Evolutionary conservation across 2,329 filamentous ascomycete species (phyloP).

Genomic region (Gaeumannomyces tritici): DNA sequence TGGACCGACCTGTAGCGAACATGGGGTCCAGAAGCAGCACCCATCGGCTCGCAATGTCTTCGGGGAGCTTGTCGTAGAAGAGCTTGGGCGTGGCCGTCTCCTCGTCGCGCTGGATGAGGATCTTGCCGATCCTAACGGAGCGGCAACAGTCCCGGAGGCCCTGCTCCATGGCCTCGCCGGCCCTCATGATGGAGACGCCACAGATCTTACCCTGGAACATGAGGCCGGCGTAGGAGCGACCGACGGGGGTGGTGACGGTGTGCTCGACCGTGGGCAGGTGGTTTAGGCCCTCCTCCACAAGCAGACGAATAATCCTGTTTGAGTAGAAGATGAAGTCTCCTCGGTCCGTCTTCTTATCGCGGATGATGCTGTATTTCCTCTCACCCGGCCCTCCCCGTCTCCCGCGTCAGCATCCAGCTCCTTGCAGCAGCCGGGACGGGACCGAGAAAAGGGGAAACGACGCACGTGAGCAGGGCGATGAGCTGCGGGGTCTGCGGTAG

Average conservation of each 20-base stretch:
- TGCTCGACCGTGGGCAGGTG: slow-evolving; percentile 88
- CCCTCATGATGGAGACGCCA: slow-evolving; percentile 96
- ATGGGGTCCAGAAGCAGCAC: slow-evolving; percentile 94
- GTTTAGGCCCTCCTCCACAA: slow-evolving; percentile 95
- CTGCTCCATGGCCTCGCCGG: slow-evolving; percentile 97
- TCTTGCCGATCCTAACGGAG: slow-evolving; percentile 97
- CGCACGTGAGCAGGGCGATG: slow-evolving; percentile 94
- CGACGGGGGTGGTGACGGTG: slow-evolving; percentile 83
- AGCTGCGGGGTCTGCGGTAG: slow-evolving; percentile 91
- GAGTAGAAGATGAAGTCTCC: slow-evolving; percentile 99
- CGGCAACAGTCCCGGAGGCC: slow-evolving; percentile 92
- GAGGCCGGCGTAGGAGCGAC: slow-evolving; percentile 78
- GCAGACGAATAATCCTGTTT: slow-evolving; percentile 90
- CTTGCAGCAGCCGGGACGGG: background rate
- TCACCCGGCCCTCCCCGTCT: background rate
- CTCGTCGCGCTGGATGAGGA: slow-evolving; percentile 93
- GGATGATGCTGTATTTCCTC: slow-evolving; percentile 72
- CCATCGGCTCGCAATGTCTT: slow-evolving; percentile 89
- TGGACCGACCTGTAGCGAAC: slow-evolving; percentile 74
- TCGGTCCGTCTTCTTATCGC: slow-evolving; percentile 78
- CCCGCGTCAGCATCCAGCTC: background rate
- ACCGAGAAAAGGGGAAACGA: slow-evolving; percentile 19
- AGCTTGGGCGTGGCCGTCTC: slow-evolving; percentile 86
- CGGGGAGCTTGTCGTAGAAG: slow-evolving; percentile 95
- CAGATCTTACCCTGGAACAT: slow-evolving; percentile 98